These are phyloP conservation scores for Dioszegia hungarica DNA, from an alignment of 768 basidiomycete genomes.

Conservation along the genomic window DNA sequence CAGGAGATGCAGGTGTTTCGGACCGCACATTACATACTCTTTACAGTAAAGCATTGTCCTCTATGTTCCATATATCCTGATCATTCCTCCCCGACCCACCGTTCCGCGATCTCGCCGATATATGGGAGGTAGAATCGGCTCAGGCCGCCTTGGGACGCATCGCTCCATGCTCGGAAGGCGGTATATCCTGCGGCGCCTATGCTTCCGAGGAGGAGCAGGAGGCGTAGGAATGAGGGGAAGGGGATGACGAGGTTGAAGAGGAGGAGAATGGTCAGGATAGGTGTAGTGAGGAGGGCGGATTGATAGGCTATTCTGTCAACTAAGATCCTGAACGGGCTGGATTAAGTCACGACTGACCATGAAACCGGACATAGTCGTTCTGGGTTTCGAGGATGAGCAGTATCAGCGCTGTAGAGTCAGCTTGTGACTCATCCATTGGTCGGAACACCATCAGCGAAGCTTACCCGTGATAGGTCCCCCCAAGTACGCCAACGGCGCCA, in stretches of 20 bases:
- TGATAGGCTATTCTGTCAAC: conserved; percentile 61
- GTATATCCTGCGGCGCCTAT: conserved; percentile 54
- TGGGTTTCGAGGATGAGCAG: conserved; percentile 70
- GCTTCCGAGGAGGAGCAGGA: conserved; percentile 54
- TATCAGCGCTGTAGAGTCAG: conserved; percentile 54
- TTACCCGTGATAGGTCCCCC: conserved; percentile 69
- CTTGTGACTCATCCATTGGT: background rate
- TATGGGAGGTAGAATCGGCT: conserved; percentile 60
- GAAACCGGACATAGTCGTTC: conserved; percentile 72
- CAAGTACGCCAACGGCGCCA: conserved; percentile 63
- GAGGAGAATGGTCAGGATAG: conserved; percentile 57
- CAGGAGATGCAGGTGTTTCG: too few species aligned
- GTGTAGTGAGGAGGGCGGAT: conserved; percentile 66
- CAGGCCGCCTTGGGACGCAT: conserved; percentile 52
- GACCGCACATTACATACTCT: too few species aligned
- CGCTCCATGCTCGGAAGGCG: conserved; percentile 53
- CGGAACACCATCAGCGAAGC: conserved; percentile 36
- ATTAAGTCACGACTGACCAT: conserved; percentile 54
- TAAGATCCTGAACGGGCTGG: background rate
- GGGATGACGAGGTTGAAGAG: conserved; percentile 58
- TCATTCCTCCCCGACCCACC: conserved; percentile 63
- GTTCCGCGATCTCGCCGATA: conserved; percentile 63
- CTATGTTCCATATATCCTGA: too few species aligned
- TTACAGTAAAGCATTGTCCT: too few species aligned
- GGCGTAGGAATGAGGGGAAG: conserved; percentile 57